A percentile compares a stretch with the other conserved stretches of the same genome.
phyloP scores from a whole-genome alignment of 768 basidiomycete genomes.

The Thelephora ganbajun region DNA sequence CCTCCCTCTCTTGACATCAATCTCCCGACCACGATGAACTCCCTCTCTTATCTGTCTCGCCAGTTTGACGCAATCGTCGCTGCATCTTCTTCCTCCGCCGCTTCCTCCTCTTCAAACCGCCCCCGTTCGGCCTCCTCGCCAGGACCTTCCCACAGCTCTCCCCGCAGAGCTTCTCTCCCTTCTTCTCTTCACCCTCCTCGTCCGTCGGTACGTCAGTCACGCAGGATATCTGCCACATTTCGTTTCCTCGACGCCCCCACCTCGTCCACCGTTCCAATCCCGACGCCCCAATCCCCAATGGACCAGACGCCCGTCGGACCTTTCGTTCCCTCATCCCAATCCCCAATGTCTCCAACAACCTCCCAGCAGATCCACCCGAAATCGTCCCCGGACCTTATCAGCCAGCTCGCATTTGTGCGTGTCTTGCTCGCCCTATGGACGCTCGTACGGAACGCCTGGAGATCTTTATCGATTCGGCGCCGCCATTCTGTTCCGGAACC shows the following conservation, averaged over 20 bases:
- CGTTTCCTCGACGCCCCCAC: not conserved
- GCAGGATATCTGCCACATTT: not conserved
- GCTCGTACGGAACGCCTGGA: constrained; percentile 47
- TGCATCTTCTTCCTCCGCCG: constrained; percentile 39
- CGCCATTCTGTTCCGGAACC: constrained; percentile 5
- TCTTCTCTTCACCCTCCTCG: too few relatives aligned
- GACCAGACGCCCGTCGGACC: not conserved
- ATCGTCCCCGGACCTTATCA: constrained; percentile 10
- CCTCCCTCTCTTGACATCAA: too few relatives aligned
- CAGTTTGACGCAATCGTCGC: constrained; percentile 68
- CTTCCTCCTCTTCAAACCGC: constrained; percentile 11
- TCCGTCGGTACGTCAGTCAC: not conserved
- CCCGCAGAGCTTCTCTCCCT: not conserved
- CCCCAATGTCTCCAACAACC: constrained; percentile 4
- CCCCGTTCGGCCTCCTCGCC: constrained; percentile 14
- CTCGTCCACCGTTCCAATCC: not conserved
- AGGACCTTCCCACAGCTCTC: not conserved
- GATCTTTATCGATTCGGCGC: constrained; percentile 20
- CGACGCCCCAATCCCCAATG: not conserved
- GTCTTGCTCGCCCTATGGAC: constrained; percentile 59
- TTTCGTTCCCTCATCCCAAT: not conserved
- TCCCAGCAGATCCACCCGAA: constrained; percentile 8
- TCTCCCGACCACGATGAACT: constrained; percentile 45
- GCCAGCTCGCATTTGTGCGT: constrained; percentile 59
- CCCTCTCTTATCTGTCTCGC: constrained; percentile 66